Evolutionary conservation across 1,139 yeast species (phyloP).

Genomic region (Wickerhamomyces sp.): DNA sequence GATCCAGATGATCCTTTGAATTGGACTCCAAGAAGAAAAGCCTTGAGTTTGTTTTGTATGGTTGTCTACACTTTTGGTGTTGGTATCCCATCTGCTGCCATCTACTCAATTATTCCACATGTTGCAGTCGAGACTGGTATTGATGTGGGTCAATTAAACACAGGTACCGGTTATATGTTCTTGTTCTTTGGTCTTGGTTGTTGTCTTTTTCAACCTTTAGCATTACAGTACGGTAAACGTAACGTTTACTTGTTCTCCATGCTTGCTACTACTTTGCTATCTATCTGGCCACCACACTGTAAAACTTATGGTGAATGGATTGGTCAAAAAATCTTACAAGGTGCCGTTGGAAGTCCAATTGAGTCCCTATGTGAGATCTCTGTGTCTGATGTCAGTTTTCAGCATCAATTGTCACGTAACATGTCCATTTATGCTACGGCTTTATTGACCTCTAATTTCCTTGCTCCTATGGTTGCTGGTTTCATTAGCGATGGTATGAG

Average conservation of each 20-base stretch:
- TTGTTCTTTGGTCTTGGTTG: conserved; percentile 43
- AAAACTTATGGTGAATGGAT: conserved; percentile 33
- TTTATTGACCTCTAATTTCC: conserved; percentile 33
- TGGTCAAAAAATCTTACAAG: conserved; percentile 37
- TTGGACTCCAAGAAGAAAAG: conserved; percentile 36
- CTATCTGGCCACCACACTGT: conserved; percentile 41
- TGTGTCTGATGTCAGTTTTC: conserved; percentile 45
- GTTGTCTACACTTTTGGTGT: conserved; percentile 40
- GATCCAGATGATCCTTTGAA: conserved; percentile 47
- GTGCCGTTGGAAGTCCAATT: conserved; percentile 48
- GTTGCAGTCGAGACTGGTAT: conserved; percentile 37
- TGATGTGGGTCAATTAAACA: conserved; percentile 37
- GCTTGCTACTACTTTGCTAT: conserved; percentile 33
- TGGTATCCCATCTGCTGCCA: conserved; percentile 43
- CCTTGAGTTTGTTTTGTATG: conserved; percentile 32
- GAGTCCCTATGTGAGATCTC: conserved; percentile 52
- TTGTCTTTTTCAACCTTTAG: conserved; percentile 44
- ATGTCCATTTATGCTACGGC: conserved; percentile 41
- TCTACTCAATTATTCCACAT: conserved; percentile 39
- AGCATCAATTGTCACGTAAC: conserved; percentile 46
- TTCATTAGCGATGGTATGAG: conserved; percentile 41
- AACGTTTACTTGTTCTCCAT: conserved; percentile 37
- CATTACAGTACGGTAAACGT: conserved; percentile 49
- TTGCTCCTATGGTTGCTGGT: conserved; percentile 46
- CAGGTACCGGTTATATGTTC: conserved; percentile 49